A percentile compares a stretch with the other conserved stretches of the same genome.
Conservation (phyloP, 345 rosid genomes). For the Clarkia xantiana region DNA sequence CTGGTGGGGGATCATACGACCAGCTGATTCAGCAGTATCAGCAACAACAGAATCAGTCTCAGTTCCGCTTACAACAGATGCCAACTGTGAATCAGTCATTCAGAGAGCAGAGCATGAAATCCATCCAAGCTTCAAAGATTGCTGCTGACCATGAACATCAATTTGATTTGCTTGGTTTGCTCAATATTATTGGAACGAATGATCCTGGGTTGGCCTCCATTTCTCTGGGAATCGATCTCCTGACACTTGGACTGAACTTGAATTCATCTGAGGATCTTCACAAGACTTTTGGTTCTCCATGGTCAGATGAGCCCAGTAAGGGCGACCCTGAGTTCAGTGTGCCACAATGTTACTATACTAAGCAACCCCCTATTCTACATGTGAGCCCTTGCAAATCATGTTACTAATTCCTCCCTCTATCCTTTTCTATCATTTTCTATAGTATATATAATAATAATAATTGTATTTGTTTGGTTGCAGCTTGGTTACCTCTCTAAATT, state of each 20-base stretch:
- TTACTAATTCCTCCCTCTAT: background rate
- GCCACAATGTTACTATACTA: constrained; percentile 80
- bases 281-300: constrained; percentile 95
- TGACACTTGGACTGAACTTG: constrained; percentile 85
- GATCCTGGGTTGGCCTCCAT: constrained; percentile 10
- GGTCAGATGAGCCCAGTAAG: constrained; percentile 93
- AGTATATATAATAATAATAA: too few relatives aligned
- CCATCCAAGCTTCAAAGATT: constrained; percentile 27
- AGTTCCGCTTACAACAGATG: constrained; percentile 79
- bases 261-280: constrained; percentile 83
- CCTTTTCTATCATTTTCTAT: background rate
- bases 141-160: constrained; percentile 26
- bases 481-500: constrained; percentile 70
- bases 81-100: constrained; percentile 67
- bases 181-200: constrained; percentile 9
- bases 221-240: constrained; percentile 54
- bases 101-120: constrained; percentile 56
- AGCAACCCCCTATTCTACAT: constrained; percentile 66
- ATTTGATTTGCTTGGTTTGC: constrained; percentile 10
- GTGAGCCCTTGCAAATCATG: constrained; percentile 26
- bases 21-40: constrained; percentile 81
- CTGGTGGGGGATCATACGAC: constrained; percentile 64
- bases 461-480: constrained; percentile 33
- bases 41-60: constrained; percentile 62
- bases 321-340: constrained; percentile 84